Conservation (phyloP, 1,284 basidiomycete genomes). For the Malassezia psittaci region DNA sequence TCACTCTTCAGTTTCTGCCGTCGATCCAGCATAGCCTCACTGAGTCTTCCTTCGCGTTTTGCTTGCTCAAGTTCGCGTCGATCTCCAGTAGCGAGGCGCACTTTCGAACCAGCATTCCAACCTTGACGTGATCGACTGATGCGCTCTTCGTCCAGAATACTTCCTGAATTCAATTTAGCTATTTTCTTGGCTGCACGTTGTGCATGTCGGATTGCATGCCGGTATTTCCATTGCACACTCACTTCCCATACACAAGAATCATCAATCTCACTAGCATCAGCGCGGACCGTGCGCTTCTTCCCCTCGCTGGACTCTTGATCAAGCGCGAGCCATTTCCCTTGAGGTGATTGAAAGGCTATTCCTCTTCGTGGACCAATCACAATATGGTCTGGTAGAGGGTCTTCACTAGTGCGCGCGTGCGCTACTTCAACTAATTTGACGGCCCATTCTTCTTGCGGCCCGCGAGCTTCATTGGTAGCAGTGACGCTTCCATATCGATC, state of each 20-base stretch:
- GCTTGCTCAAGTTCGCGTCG: constrained; percentile 13
- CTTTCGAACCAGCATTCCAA: constrained; percentile 12
- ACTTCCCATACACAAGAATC: constrained; percentile 20
- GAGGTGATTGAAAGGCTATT: constrained; percentile 19
- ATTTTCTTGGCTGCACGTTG: neutral
- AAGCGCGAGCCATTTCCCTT: constrained; percentile 25
- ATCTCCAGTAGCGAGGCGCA: neutral
- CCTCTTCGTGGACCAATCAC: constrained; percentile 9
- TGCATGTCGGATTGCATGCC: constrained; percentile 17
- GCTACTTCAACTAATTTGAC: constrained; percentile 9
- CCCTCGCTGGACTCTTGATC: constrained; percentile 22
- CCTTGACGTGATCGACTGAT: constrained; percentile 15
- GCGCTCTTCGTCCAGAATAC: constrained; percentile 6
- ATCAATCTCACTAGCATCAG: constrained; percentile 17
- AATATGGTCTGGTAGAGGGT: neutral
- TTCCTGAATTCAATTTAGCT: neutral
- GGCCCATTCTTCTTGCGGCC: constrained; percentile 37
- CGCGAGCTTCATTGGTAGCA: constrained; percentile 30
- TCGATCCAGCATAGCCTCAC: constrained; percentile 39
- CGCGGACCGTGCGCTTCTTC: constrained; percentile 19
- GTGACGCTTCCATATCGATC: constrained; percentile 24
- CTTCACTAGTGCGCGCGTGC: neutral
- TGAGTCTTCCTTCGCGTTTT: constrained; percentile 28
- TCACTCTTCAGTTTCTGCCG: constrained; percentile 35
- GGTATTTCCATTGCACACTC: constrained; percentile 36